A percentile compares a stretch with the other conserved stretches of the same genome.
phyloP scores from a whole-genome alignment of 2,329 filamentous ascomycete genomes.

The Sordariomycetes sp. region DNA sequence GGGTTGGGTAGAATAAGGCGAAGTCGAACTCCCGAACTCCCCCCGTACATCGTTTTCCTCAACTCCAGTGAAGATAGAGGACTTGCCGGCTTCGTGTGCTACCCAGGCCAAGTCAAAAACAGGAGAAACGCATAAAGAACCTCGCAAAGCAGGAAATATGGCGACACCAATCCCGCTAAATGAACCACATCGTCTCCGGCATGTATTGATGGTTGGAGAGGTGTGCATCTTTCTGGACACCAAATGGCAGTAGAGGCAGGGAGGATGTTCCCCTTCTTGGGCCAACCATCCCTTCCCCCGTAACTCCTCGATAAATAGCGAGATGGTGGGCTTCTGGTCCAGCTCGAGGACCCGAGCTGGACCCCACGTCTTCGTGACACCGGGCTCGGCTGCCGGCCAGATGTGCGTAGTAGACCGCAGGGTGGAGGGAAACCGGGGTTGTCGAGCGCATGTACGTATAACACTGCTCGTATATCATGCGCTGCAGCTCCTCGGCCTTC shows the following conservation, averaged over 20 bases:
- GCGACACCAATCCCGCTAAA: slow-evolving; percentile 13
- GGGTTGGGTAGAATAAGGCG: background rate
- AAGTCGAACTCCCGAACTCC: background rate
- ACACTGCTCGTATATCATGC: slow-evolving; percentile 87
- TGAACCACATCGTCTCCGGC: slow-evolving; percentile 32
- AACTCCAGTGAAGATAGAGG: background rate
- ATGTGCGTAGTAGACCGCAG: slow-evolving; percentile 94
- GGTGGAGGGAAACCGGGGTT: slow-evolving; percentile 79
- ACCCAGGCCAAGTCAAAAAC: background rate
- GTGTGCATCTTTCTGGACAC: slow-evolving; percentile 11
- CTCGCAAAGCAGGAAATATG: background rate
- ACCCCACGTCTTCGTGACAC: slow-evolving; percentile 51
- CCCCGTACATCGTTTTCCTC: no score
- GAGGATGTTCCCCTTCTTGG: slow-evolving; percentile 6
- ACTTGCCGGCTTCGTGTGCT: background rate
- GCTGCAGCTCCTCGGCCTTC: slow-evolving; percentile 59
- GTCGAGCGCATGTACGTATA: slow-evolving; percentile 91
- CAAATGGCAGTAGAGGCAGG: slow-evolving; percentile 11
- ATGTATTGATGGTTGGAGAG: slow-evolving; percentile 20
- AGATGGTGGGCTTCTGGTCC: slow-evolving; percentile 32
- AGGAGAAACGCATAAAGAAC: background rate
- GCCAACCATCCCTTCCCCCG: slow-evolving; percentile 17
- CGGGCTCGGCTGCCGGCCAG: slow-evolving; percentile 72
- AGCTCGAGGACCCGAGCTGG: slow-evolving; percentile 31
- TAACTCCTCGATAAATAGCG: slow-evolving; percentile 24